Conservation (phyloP, 345 rosid genomes). For the Streptanthus diversifolius region DNA sequence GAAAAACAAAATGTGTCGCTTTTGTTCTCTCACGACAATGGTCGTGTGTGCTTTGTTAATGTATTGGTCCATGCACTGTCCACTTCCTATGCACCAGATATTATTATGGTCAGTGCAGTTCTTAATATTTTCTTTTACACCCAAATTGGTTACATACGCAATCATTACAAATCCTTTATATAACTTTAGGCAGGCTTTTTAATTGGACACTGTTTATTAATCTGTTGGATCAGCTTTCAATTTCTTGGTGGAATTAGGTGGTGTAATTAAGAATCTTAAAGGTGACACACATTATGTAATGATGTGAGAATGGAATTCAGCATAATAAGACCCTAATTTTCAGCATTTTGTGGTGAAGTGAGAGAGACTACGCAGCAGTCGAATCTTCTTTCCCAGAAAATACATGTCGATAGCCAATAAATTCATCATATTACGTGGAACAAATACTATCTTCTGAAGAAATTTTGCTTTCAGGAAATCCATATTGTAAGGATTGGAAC, state of each 20-base stretch:
- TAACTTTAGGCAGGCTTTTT: background rate
- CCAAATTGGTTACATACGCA: background rate
- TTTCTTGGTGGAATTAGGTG: background rate
- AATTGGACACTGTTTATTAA: background rate
- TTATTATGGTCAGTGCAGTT: background rate
- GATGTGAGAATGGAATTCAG: background rate
- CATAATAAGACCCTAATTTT: background rate
- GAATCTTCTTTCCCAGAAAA: background rate
- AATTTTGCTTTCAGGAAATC: background rate
- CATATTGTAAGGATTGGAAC: background rate
- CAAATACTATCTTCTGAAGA: background rate
- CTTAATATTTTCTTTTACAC: background rate
- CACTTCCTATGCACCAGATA: background rate
- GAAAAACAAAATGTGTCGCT: background rate
- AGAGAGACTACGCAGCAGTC: background rate
- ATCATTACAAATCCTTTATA: background rate
- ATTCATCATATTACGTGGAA: background rate
- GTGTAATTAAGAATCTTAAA: background rate
- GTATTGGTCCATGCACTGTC: conserved; percentile 9
- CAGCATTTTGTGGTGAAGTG: background rate
- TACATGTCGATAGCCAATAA: background rate
- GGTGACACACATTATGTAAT: background rate
- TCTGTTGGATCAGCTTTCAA: background rate
- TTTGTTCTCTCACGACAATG: background rate
- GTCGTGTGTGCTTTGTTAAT: background rate